These are phyloP conservation scores for Dioscorea alata DNA, from an alignment of 106 monocot genomes.

Conservation along the genomic window DNA sequence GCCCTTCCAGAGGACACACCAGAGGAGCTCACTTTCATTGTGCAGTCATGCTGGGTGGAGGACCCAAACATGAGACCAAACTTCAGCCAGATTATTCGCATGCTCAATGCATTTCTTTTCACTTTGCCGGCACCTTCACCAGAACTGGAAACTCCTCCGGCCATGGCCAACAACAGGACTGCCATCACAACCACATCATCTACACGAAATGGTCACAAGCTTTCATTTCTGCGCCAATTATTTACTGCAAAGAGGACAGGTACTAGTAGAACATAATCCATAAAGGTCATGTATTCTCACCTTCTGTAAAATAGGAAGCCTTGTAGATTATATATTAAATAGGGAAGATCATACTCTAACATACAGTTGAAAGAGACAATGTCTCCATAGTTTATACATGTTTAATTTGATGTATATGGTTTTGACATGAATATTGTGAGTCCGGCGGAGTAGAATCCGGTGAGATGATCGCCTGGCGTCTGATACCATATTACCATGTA, in stretches of 20 bases:
- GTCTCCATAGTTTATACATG: too few relatives aligned
- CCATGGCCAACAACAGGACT: constrained; percentile 12
- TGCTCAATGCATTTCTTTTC: constrained; percentile 65
- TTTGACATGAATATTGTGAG: too few relatives aligned
- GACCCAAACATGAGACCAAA: constrained; percentile 68
- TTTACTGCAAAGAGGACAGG: constrained; percentile 30
- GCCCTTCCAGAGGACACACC: constrained; percentile 60
- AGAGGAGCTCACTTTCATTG: constrained; percentile 61
- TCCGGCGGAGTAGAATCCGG: too few relatives aligned
- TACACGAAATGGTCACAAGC: constrained; percentile 45
- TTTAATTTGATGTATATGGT: too few relatives aligned
- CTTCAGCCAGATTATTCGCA: constrained; percentile 84
- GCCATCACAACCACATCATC: constrained; percentile 27
- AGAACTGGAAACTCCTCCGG: constrained; percentile 16
- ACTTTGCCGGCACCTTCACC: constrained; percentile 46
- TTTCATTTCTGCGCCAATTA: constrained; percentile 54
- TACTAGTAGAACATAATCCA: constrained; percentile 27
- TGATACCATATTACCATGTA: too few relatives aligned
- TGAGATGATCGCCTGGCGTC: too few relatives aligned
- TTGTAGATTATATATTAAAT: not conserved
- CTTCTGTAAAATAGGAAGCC: not conserved
- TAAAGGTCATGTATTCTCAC: not conserved
- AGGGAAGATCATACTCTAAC: too few relatives aligned
- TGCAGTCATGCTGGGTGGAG: constrained; percentile 93
- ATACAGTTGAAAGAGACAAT: too few relatives aligned